phyloP scores from a whole-genome alignment of 225 moss, liverwort and hornwort species.

The Bryum argenteum region DNA sequence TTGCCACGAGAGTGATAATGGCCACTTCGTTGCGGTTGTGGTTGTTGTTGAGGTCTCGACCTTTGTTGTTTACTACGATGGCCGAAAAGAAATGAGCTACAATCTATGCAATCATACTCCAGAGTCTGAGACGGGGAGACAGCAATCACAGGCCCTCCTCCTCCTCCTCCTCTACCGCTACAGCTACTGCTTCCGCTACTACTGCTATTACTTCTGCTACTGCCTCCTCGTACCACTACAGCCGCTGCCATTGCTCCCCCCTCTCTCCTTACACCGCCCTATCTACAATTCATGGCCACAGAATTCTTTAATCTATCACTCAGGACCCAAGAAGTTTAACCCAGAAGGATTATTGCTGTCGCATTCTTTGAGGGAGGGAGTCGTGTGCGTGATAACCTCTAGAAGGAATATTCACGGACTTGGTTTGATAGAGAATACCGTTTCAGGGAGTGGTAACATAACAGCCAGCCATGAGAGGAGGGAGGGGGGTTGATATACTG shows the following conservation, averaged over 20 bases:
- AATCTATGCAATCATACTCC: conserved; percentile 64
- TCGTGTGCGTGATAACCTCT: background rate
- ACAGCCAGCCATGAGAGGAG: background rate
- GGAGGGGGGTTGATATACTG: too few species aligned
- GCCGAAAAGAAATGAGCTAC: conserved; percentile 57
- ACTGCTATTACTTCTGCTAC: conserved; percentile 25
- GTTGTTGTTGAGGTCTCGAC: background rate
- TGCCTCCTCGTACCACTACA: conserved; percentile 31
- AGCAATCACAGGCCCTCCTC: conserved; percentile 41
- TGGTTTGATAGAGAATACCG: background rate
- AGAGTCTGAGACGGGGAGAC: conserved; percentile 52
- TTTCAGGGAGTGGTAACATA: background rate
- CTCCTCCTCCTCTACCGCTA: conserved; percentile 28
- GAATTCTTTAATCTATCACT: too few species aligned
- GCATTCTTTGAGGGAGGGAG: too few species aligned
- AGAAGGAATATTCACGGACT: background rate
- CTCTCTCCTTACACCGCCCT: background rate
- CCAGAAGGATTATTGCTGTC: too few species aligned
- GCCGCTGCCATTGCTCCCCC: conserved; percentile 34
- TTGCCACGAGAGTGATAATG: conserved; percentile 39
- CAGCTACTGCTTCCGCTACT: conserved; percentile 23
- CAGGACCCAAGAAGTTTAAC: too few species aligned
- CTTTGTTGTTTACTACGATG: conserved; percentile 50
- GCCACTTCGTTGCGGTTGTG: conserved; percentile 13
- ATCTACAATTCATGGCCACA: too few species aligned